Conservation (phyloP, 257 asterid species). For the Linaria vulgaris region DNA sequence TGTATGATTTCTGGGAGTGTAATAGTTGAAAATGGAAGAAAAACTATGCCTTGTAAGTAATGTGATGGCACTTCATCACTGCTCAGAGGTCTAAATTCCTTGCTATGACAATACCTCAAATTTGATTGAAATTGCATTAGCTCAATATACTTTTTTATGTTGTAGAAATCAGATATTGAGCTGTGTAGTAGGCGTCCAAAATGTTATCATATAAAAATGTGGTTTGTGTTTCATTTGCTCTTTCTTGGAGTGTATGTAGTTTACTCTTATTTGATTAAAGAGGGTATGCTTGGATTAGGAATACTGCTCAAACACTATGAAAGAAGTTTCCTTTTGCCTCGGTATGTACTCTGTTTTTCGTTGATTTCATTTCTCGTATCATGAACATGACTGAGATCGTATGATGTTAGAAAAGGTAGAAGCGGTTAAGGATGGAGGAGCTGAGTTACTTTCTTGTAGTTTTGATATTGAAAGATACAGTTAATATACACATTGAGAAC, state of each 20-base stretch:
- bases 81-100: too few relatives aligned
- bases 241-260: too few relatives aligned
- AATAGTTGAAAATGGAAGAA: conserved; percentile 9
- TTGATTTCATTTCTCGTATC: too few relatives aligned
- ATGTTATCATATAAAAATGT: too few relatives aligned
- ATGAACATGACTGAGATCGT: too few relatives aligned
- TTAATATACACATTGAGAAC: background rate
- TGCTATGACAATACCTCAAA: too few relatives aligned
- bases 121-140: too few relatives aligned
- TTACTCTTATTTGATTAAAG: background rate
- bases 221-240: background rate
- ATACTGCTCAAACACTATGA: too few relatives aligned
- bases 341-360: too few relatives aligned
- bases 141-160: too few relatives aligned
- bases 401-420: background rate
- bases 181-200: background rate
- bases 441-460: background rate
- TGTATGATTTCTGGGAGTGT: too few relatives aligned
- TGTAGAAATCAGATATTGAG: background rate
- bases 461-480: background rate
- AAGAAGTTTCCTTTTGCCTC: too few relatives aligned
- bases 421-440: background rate
- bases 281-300: background rate
- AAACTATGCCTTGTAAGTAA: background rate
- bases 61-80: background rate